These are phyloP conservation scores for Sistotremastrum niveocremeum DNA, from an alignment of 768 basidiomycete species.

Conservation along the genomic window DNA sequence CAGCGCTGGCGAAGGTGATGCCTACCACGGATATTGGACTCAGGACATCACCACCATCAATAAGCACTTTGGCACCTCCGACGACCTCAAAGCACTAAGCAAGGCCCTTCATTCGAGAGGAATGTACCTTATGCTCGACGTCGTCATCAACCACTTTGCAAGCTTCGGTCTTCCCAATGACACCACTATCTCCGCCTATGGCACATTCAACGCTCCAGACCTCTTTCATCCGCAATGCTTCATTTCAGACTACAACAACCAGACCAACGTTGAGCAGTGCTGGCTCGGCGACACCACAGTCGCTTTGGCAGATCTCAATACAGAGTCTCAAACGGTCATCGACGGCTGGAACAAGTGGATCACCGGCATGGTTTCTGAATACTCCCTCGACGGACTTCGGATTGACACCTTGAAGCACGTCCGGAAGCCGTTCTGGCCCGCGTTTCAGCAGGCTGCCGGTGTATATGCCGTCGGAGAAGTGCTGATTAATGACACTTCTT, in stretches of 20 bases:
- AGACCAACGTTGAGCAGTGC: conserved; percentile 39
- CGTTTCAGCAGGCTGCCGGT: conserved; percentile 32
- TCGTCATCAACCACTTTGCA: conserved; percentile 52
- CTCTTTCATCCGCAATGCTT: conserved; percentile 29
- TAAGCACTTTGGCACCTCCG: conserved; percentile 35
- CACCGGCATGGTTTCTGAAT: conserved; percentile 29
- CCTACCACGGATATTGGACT: conserved; percentile 51
- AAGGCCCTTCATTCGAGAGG: conserved; percentile 32
- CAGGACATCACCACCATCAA: conserved; percentile 35
- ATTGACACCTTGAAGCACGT: conserved; percentile 51
- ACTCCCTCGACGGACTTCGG: conserved; percentile 39
- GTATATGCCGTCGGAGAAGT: conserved; percentile 48
- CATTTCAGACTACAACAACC: conserved; percentile 29
- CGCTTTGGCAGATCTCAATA: conserved; percentile 46
- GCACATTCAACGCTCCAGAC: conserved; percentile 22
- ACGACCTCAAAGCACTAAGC: conserved; percentile 37
- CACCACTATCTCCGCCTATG: conserved; percentile 9
- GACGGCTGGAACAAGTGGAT: conserved; percentile 35
- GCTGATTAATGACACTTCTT: conserved; percentile 25
- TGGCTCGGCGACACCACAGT: conserved; percentile 44
- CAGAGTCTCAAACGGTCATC: conserved; percentile 33
- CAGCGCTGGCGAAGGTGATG: conserved; percentile 34
- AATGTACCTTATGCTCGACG: conserved; percentile 51
- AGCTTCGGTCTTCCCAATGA: conserved; percentile 16
- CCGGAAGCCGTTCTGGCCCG: conserved; percentile 39